Conservation (phyloP, 345 rosid genomes). For the Syzygium jambos region DNA sequence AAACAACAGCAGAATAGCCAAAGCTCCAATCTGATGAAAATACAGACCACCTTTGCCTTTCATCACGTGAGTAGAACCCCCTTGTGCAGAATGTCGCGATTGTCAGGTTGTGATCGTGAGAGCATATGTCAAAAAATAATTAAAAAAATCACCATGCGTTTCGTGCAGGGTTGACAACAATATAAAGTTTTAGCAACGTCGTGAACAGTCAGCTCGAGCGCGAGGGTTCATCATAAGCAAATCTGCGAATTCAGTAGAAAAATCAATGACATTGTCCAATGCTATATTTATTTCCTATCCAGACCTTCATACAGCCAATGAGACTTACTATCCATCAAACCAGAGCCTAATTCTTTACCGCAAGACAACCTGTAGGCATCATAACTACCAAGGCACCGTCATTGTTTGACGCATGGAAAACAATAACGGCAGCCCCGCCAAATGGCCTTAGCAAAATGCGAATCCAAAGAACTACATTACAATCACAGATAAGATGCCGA, state of each 20-base stretch:
- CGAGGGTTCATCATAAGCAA: neutral
- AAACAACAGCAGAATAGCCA: neutral
- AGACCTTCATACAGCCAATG: neutral
- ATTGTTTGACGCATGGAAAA: neutral
- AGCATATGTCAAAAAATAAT: neutral
- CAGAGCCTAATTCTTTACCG: neutral
- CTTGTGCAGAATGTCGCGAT: neutral
- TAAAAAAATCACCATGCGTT: neutral
- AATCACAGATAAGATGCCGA: neutral
- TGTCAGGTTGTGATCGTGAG: neutral
- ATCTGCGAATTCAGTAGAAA: neutral
- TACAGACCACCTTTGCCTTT: neutral
- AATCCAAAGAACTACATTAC: neutral
- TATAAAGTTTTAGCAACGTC: neutral
- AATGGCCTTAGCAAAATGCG: neutral
- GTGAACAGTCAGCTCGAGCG: accelerated
- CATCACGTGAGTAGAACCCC: neutral
- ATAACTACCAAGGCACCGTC: neutral
- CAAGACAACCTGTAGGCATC: neutral
- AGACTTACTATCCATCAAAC: neutral
- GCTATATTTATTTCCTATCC: neutral
- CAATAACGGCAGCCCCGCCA: neutral
- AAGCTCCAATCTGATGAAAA: neutral
- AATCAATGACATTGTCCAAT: neutral
- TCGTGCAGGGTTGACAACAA: neutral